A percentile compares a stretch with the other conserved stretches of the same genome.
These are phyloP conservation scores for Hemerocallis citrina DNA, from an alignment of 106 monocot genomes.

Conservation along the genomic window DNA sequence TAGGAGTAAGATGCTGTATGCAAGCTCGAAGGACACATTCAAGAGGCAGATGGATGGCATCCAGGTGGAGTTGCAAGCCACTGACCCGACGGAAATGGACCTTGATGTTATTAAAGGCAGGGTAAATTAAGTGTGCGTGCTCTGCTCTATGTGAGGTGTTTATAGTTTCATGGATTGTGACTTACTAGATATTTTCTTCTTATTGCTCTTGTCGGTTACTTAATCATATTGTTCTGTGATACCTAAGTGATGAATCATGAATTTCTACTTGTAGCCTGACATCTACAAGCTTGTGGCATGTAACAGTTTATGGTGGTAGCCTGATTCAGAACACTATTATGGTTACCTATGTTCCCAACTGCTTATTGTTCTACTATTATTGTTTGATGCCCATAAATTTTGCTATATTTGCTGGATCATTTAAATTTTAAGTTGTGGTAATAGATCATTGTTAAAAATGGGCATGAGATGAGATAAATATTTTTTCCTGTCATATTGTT, in stretches of 20 bases:
- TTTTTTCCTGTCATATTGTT: too few relatives aligned
- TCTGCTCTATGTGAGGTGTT: not conserved
- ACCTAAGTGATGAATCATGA: slow-evolving; percentile 6
- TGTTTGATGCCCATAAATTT: too few relatives aligned
- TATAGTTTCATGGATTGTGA: slow-evolving; percentile 1
- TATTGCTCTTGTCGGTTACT: not conserved
- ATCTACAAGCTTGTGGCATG: slow-evolving; percentile 1
- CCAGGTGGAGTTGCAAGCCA: slow-evolving; percentile 6
- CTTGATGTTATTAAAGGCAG: slow-evolving; percentile 16
- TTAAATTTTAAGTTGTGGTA: too few relatives aligned
- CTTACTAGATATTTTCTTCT: not conserved
- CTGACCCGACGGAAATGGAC: slow-evolving; percentile 15
- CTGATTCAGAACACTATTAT: not conserved
- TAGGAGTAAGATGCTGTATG: slow-evolving; percentile 6
- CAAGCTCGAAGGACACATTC: slow-evolving; percentile 5
- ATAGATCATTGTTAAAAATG: too few relatives aligned
- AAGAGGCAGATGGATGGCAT: slow-evolving; percentile 7
- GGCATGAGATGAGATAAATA: too few relatives aligned
- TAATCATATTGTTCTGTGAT: not conserved
- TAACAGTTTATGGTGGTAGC: not conserved
- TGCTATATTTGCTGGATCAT: too few relatives aligned
- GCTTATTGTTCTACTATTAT: too few relatives aligned
- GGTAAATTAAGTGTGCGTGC: slow-evolving; percentile 6
- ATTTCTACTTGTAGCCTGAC: not conserved
- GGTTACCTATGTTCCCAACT: not conserved